Evolutionary conservation across 306 rosid genomes (phyloP).

Genomic region (Lathyrus tuberosus): DNA sequence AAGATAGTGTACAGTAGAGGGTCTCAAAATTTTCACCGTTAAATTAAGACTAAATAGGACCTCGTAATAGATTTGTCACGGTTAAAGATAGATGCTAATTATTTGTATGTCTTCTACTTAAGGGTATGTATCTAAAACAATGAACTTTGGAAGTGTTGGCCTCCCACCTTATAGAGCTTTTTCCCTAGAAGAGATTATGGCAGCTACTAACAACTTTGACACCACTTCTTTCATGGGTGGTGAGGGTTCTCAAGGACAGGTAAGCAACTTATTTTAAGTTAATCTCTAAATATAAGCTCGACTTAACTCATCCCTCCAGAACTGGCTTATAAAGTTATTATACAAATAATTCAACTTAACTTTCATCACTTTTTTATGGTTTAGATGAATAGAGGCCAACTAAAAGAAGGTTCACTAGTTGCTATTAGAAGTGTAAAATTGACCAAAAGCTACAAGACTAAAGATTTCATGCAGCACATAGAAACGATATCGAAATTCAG

Average conservation of each 20-base stretch:
- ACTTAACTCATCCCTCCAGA: neutral
- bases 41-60: too few species aligned
- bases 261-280: conserved; percentile 37
- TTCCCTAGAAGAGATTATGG: conserved; percentile 80
- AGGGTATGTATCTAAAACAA: conserved; percentile 80
- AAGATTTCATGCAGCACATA: conserved; percentile 58
- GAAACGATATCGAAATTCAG: conserved; percentile 72
- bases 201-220: conserved; percentile 78
- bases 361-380: neutral
- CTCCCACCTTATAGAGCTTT: conserved; percentile 77
- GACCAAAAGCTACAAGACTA: conserved; percentile 55
- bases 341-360: neutral
- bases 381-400: conserved; percentile 85
- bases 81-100: conserved; percentile 1
- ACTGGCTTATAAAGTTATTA: neutral
- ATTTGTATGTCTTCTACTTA: conserved; percentile 21
- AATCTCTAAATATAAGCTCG: neutral
- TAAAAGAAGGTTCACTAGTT: conserved; percentile 75
- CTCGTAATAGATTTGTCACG: too few species aligned
- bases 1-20: too few species aligned
- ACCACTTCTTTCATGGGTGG: conserved; percentile 73
- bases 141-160: conserved; percentile 66
- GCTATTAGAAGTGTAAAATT: conserved; percentile 80
- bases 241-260: conserved; percentile 84
- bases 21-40: too few species aligned